These are phyloP conservation scores for Syncephalastrum monosporum DNA, from an alignment of 371 early-diverging fungal species.

Conservation along the genomic window DNA sequence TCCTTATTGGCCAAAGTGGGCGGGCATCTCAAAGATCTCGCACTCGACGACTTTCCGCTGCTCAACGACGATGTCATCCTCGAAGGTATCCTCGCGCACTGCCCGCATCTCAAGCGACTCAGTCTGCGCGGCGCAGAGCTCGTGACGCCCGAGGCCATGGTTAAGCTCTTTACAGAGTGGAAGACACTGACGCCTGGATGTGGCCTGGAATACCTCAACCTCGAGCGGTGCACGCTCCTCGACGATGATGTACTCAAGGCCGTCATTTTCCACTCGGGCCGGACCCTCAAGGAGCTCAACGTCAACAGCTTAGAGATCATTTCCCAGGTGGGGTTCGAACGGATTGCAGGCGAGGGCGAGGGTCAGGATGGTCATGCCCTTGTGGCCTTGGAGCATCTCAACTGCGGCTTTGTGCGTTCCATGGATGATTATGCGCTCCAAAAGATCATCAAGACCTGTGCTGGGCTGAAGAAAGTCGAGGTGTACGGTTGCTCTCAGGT, in stretches of 20 bases:
- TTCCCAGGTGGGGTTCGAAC: slow-evolving; percentile 52
- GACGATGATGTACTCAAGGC: slow-evolving; percentile 60
- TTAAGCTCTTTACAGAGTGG: slow-evolving; percentile 56
- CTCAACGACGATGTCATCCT: slow-evolving; percentile 53
- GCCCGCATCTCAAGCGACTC: slow-evolving; percentile 53
- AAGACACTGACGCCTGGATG: slow-evolving; percentile 17
- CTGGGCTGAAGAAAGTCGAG: slow-evolving; percentile 43
- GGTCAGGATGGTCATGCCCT: slow-evolving; percentile 23
- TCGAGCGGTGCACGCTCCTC: slow-evolving; percentile 54
- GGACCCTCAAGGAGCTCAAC: slow-evolving; percentile 50
- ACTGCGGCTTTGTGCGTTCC: slow-evolving; percentile 73
- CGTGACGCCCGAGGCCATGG: slow-evolving; percentile 61
- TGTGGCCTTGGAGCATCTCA: slow-evolving; percentile 47
- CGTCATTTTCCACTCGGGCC: slow-evolving; percentile 60
- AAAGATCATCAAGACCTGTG: slow-evolving; percentile 45
- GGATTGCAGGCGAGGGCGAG: slow-evolving; percentile 32
- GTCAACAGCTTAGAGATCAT: slow-evolving; percentile 78
- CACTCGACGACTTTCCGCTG: slow-evolving; percentile 44
- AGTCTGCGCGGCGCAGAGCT: slow-evolving; percentile 53
- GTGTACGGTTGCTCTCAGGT: slow-evolving; percentile 74
- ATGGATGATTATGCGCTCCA: slow-evolving; percentile 70
- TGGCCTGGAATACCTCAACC: slow-evolving; percentile 51
- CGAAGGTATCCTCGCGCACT: slow-evolving; percentile 55
- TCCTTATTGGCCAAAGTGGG: slow-evolving; percentile 55
- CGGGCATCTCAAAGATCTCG: slow-evolving; percentile 49